A percentile compares a stretch with the other conserved stretches of the same genome.
These are phyloP conservation scores for Diaporthe destruens DNA, from an alignment of 2,329 filamentous ascomycete genomes.

Conservation along the genomic window DNA sequence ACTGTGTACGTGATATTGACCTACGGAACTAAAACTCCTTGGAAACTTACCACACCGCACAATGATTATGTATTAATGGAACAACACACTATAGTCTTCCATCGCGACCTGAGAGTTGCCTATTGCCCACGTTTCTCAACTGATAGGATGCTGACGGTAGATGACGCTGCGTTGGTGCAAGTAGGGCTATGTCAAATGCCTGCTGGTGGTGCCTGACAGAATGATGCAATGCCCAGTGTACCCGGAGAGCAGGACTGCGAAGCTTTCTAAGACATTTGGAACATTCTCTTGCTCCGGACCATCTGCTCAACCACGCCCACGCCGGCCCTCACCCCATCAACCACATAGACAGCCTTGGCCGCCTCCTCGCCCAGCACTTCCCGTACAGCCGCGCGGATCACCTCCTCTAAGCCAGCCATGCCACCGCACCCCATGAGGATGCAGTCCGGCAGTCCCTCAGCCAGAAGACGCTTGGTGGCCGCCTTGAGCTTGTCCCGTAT, in stretches of 20 bases:
- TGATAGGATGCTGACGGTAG: background rate
- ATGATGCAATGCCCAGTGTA: background rate
- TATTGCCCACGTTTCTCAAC: background rate
- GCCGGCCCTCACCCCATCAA: slow-evolving; percentile 84
- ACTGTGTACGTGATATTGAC: background rate
- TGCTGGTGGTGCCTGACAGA: background rate
- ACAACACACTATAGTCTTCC: background rate
- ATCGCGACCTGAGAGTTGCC: background rate
- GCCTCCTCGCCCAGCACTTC: slow-evolving; percentile 72
- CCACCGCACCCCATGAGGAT: slow-evolving; percentile 91
- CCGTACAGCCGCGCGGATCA: slow-evolving; percentile 77
- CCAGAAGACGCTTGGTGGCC: slow-evolving; percentile 76
- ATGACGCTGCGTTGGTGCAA: background rate
- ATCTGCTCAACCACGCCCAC: slow-evolving; percentile 71
- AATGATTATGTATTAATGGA: slow-evolving; percentile 19
- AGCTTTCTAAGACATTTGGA: slow-evolving; percentile 42
- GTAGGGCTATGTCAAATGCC: background rate
- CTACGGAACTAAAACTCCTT: background rate
- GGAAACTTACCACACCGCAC: background rate
- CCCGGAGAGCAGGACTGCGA: background rate
- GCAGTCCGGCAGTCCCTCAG: slow-evolving; percentile 68
- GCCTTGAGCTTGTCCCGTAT: slow-evolving; percentile 75
- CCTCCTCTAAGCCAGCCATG: slow-evolving; percentile 87
- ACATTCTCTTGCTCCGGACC: slow-evolving; percentile 58
- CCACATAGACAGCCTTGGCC: slow-evolving; percentile 71